phyloP scores from a whole-genome alignment of 176 grass and related monocot species.

The Echinochloa phyllopogon region DNA sequence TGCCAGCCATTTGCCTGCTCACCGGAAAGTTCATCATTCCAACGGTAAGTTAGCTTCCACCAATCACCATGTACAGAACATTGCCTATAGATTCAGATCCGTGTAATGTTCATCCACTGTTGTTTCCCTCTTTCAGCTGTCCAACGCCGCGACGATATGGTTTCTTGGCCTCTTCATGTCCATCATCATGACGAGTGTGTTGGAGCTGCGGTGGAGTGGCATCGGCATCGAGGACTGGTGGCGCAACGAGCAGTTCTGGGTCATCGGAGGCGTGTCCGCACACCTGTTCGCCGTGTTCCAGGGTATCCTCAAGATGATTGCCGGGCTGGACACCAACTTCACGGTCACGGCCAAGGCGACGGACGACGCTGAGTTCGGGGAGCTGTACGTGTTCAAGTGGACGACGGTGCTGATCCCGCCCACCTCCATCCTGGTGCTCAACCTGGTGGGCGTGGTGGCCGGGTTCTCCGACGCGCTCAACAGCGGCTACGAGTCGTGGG shows the following conservation, averaged over 20 bases:
- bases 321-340: conserved; percentile 96
- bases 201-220: conserved; percentile 96
- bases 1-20: conserved; percentile 90
- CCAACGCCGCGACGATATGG: conserved; percentile 83
- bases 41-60: conserved; percentile 47
- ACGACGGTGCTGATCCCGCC: conserved; percentile 96
- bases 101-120: background rate
- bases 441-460: conserved; percentile 86
- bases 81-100: background rate
- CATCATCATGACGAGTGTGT: conserved; percentile 83
- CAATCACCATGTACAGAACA: background rate
- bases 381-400: conserved; percentile 97
- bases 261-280: conserved; percentile 88
- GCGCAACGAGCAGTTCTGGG: conserved; percentile 99
- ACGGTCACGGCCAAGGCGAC: conserved; percentile 82
- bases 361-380: conserved; percentile 76
- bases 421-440: conserved; percentile 82
- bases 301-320: conserved; percentile 89
- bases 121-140: conserved; percentile 56
- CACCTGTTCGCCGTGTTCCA: conserved; percentile 99
- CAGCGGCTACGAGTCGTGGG: conserved; percentile 95
- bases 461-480: conserved; percentile 92
- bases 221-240: conserved; percentile 96
- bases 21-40: conserved; percentile 97
- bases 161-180: conserved; percentile 94